Base-by-base conservation (phyloP, 192 early-diverging fungal species). In the Rhizophlyctis rosea region DNA sequence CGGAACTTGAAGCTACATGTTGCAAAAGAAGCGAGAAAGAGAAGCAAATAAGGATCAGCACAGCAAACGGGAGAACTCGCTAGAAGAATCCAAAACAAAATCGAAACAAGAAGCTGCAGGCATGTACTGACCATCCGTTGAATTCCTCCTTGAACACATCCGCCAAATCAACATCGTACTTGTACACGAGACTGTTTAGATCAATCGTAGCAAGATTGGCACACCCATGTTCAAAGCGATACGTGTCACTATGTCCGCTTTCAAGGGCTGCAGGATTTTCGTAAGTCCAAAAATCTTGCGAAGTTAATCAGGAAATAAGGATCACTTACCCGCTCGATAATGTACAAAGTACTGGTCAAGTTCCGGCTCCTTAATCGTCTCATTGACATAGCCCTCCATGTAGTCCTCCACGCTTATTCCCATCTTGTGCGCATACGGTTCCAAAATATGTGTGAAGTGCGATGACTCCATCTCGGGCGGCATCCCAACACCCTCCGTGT, bases 291-390 rank as follows among this genome's bases (percentile, higher is more conserved):
- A 30, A 18, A 36, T 18, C n/a, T n/a, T n/a, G n/a, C n/a, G n/a
- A n/a, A n/a, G n/a, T n/a, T n/a, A n/a, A n/a, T n/a, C n/a, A n/a
- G n/a, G n/a, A n/a, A n/a, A n/a, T n/a, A n/a, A 18, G 57, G 27
- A 4, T 0, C 35, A 63, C 67, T 11, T 24, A 66, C 71, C 77
- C 0, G 97, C 97, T 3, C 97, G 86, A 70, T 99, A 95, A 72
- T 99, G 97, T 50, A 94, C 81, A 74, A 99, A 99, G 73, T 96
- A 99, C 34, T 76, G 87, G 74, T 99, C 95, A 33, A 99, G 74
- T 53, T 89, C 83, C 4, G 92, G 91, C 63, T 93, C 92, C 33
- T 31, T 74, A 59, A 95, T 75, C 49, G 79, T 64, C 2, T 84
- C 87, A 21, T 59, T 70, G 27, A 81, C 81, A 71, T 99, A 99